phyloP scores from a whole-genome alignment of 108 stramenopile genomes.

The Seminavis robusta region DNA sequence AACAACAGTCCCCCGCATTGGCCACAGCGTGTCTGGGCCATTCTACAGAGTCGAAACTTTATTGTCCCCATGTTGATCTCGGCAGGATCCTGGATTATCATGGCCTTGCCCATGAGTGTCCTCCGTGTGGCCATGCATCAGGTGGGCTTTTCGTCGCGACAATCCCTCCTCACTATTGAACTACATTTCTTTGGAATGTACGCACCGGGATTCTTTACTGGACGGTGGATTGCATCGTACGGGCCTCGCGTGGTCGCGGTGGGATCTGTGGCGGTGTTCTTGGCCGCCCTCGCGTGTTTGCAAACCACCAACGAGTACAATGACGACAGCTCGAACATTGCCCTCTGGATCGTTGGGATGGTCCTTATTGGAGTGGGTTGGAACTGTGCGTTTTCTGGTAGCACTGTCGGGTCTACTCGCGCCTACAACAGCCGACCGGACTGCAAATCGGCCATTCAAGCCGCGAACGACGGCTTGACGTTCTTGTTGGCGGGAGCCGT shows the following conservation, averaged over 20 bases:
- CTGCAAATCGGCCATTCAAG: conserved; percentile 32
- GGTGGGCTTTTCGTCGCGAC: conserved; percentile 24
- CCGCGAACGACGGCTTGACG: conserved; percentile 38
- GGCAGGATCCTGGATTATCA: conserved; percentile 24
- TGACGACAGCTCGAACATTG: neutral
- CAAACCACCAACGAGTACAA: conserved; percentile 1
- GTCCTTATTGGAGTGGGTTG: conserved; percentile 37
- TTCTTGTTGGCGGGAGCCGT: conserved; percentile 33
- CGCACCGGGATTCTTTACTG: conserved; percentile 38
- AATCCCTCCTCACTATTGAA: conserved; percentile 38
- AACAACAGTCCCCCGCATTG: neutral
- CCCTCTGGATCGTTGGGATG: conserved; percentile 27
- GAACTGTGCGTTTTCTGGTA: conserved; percentile 40
- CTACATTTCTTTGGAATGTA: conserved; percentile 49
- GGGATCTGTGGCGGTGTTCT: neutral
- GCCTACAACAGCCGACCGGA: conserved; percentile 10
- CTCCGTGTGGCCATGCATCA: conserved; percentile 41
- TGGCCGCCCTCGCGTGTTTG: conserved; percentile 8
- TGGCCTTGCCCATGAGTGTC: conserved; percentile 45
- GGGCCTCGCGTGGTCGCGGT: conserved; percentile 9
- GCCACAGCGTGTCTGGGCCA: neutral
- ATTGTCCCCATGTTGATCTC: conserved; percentile 24
- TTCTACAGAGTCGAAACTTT: conserved; percentile 17
- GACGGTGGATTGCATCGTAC: conserved; percentile 16
- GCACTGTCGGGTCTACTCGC: conserved; percentile 26